Base-by-base conservation (phyloP, 1,284 basidiomycete genomes). In the Hypsizygus ulmarius region DNA sequence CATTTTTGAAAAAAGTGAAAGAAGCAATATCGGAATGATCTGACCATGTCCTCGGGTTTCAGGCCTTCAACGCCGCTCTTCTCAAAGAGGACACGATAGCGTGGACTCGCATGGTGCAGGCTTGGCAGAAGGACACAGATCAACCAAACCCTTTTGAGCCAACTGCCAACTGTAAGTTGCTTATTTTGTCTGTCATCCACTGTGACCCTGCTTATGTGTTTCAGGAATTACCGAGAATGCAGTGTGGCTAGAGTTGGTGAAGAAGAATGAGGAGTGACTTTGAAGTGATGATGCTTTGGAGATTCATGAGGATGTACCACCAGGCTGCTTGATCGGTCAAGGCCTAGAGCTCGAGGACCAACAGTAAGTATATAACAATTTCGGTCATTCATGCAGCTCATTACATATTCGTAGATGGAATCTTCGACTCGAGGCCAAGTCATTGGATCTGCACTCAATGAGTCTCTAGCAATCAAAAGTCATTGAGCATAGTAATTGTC, bases 341-440 rank as follows among this genome's bases (percentile, higher is more conserved):
- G 63, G 62, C 0, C 46, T 64, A 0, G 55, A 64, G 39, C 16
- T 62, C 10, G 58, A 64, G 39, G 54, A 56, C 12, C 40, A 43
- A 6, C 59, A 64, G 63, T 66, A 40, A 47, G 59, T 54, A n/a
- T n/a, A n/a, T n/a, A n/a, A n/a, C n/a, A n/a, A n/a, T n/a, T n/a
- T n/a, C n/a, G n/a, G n/a, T n/a, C n/a, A n/a, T 35, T 30, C 12
- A 44, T 43, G 19, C 30, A 14, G 25, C 11, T 32, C 18, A 16
- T 21, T 39, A 32, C 8, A 16, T 3, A 14, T 47, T 7, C 8
- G 32, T 41, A 41, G 39, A 11, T 33, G 58, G 53, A 33, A 47
- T 8, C 53, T 62, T 16, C 50, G 37, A 1, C 5, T 39, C 15
- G 58, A 60, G 30, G 19, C 37, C 5, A 50, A 42, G 4, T 35